Percentiles rank a stretch among this genome's conserved stretches.
Evolutionary conservation across 140 eudicot genomes (phyloP).

Genomic region (Cichorium intybus): DNA sequence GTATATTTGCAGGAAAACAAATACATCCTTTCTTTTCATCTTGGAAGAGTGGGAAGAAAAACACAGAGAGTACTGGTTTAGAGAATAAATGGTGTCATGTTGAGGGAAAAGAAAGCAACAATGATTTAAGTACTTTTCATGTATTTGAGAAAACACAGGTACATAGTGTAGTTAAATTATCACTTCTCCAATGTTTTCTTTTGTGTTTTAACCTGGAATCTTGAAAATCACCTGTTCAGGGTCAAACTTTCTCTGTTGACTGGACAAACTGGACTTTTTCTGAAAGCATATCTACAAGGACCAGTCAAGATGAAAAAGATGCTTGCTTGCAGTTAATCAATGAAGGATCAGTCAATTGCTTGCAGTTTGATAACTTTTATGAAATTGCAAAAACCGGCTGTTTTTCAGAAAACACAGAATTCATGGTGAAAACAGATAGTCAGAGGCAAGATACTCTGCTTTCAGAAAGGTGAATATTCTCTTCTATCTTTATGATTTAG

Average conservation of each 20-base stretch:
- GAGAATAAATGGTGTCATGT: constrained; percentile 43
- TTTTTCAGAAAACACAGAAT: constrained; percentile 23
- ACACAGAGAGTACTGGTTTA: constrained; percentile 35
- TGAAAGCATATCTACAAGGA: constrained; percentile 32
- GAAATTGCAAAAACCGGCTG: constrained; percentile 21
- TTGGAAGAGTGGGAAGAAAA: constrained; percentile 56
- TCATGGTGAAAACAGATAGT: constrained; percentile 25
- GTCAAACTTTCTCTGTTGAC: constrained; percentile 43
- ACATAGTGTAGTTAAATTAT: not conserved
- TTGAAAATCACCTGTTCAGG: constrained; percentile 44
- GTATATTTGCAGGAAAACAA: constrained; percentile 83
- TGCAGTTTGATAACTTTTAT: constrained; percentile 55
- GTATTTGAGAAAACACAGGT: constrained; percentile 69
- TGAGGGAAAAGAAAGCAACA: constrained; percentile 44
- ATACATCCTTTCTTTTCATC: constrained; percentile 85
- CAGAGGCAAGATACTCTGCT: constrained; percentile 33
- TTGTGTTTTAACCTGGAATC: not conserved
- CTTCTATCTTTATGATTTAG: constrained; percentile 7
- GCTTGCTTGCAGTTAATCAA: constrained; percentile 25
- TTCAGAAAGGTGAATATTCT: constrained; percentile 46
- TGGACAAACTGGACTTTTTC: constrained; percentile 74
- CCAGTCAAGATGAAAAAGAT: constrained; percentile 24
- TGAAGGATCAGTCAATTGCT: constrained; percentile 48
- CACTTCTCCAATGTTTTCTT: not conserved
- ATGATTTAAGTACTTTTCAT: constrained; percentile 61